These are phyloP conservation scores for Cicer cuneatum DNA, from an alignment of 306 rosid genomes.

Conservation along the genomic window DNA sequence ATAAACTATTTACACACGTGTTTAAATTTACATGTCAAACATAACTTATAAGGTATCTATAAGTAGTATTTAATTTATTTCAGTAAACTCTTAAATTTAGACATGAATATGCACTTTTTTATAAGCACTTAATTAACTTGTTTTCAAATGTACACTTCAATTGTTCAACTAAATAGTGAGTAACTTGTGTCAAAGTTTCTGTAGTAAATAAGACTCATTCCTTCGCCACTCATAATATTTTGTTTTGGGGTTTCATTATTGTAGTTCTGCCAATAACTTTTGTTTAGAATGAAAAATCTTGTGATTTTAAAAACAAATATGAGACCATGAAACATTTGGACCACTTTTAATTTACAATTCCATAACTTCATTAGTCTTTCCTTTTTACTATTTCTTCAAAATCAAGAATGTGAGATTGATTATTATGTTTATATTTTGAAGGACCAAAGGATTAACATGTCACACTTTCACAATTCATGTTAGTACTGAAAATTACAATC, in stretches of 20 bases:
- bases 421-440: no score
- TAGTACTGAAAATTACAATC: no score
- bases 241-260: background rate
- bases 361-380: no score
- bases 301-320: background rate
- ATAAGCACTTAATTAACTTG: no score
- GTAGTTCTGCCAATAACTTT: background rate
- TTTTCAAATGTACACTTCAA: background rate
- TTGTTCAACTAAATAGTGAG: no score
- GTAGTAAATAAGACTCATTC: background rate
- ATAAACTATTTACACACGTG: background rate
- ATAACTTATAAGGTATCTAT: background rate
- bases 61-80: background rate
- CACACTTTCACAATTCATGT: no score
- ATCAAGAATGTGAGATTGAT: no score
- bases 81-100: background rate
- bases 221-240: background rate
- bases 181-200: slow-evolving; percentile 12
- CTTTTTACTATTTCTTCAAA: no score
- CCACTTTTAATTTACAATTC: no score
- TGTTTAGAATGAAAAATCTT: background rate
- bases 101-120: background rate
- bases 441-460: no score
- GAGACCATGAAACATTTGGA: background rate
- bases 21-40: background rate